A percentile compares a stretch with the other conserved stretches of the same genome.
Conservation (phyloP, 305 asterid genomes). For the Ajuga reptans region DNA sequence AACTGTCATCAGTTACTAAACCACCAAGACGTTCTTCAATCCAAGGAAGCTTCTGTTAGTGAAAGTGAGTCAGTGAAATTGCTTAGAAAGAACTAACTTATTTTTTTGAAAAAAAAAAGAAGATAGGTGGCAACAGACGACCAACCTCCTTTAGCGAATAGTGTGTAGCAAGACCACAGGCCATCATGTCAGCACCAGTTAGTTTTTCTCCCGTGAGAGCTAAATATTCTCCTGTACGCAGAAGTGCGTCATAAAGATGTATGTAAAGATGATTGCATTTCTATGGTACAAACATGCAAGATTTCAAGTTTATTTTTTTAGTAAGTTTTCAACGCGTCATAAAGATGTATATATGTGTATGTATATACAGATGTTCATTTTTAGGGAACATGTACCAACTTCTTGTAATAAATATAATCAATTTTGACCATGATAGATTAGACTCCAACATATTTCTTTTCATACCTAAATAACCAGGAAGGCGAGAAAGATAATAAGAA, state of each 20-base stretch:
- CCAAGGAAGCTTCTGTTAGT: constrained; percentile 76
- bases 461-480: constrained; percentile 94
- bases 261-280: too few species aligned
- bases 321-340: too few species aligned
- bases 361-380: neutral
- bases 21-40: constrained; percentile 85
- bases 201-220: constrained; percentile 92
- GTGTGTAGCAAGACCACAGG: constrained; percentile 94
- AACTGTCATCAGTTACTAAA: constrained; percentile 78
- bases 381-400: neutral
- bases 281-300: too few species aligned
- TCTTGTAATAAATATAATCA: neutral
- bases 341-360: neutral
- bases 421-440: neutral
- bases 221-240: constrained; percentile 79
- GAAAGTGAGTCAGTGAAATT: constrained; percentile 19
- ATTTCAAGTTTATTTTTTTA: too few species aligned
- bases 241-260: neutral
- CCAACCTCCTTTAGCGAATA: constrained; percentile 67
- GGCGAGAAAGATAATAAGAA: constrained; percentile 92
- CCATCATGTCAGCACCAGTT: constrained; percentile 87
- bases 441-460: constrained; percentile 6
- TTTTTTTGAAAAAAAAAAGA: neutral
- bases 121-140: constrained; percentile 20
- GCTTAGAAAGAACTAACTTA: neutral